Conservation (phyloP, 192 early-diverging fungal species). For the Linnemannia schmuckeri region DNA sequence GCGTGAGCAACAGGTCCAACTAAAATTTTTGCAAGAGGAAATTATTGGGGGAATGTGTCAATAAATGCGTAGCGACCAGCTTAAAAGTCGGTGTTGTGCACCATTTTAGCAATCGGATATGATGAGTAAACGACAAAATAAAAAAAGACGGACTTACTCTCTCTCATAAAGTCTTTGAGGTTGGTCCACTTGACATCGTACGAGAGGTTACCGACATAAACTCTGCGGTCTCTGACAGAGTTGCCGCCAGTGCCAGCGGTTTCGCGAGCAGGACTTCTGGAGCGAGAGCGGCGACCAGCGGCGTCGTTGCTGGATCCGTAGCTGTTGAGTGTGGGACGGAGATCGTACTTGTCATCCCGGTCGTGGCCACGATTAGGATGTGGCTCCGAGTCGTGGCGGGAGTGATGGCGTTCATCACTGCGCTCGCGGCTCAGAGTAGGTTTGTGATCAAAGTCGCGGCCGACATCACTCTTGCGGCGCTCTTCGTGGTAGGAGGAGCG, state of each 20-base stretch:
- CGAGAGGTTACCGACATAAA: slow-evolving; percentile 86
- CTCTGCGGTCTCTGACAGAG: slow-evolving; percentile 66
- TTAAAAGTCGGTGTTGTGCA: neutral
- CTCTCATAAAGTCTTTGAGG: slow-evolving; percentile 84
- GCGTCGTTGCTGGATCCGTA: neutral
- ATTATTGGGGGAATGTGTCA: neutral
- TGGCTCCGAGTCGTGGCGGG: neutral
- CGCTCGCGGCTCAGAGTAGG: slow-evolving; percentile 7
- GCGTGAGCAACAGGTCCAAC: slow-evolving; percentile 82
- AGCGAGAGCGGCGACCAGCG: slow-evolving; percentile 23
- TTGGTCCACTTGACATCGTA: slow-evolving; percentile 80
- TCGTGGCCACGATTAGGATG: slow-evolving; percentile 9
- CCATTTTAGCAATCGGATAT: neutral
- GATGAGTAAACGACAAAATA: neutral
- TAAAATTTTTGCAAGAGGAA: slow-evolving; percentile 31
- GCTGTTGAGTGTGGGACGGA: slow-evolving; percentile 1
- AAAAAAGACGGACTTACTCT: slow-evolving; percentile 62
- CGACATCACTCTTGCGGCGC: slow-evolving; percentile 2
- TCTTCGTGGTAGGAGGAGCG: slow-evolving; percentile 21
- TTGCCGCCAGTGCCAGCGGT: neutral
- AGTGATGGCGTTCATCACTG: neutral
- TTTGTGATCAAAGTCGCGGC: neutral
- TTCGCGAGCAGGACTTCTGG: slow-evolving; percentile 35
- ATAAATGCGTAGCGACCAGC: neutral
- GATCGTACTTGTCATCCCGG: slow-evolving; percentile 37